Evolutionary conservation across 768 basidiomycete genomes (phyloP).

Genomic region (Naematelia encephala): DNA sequence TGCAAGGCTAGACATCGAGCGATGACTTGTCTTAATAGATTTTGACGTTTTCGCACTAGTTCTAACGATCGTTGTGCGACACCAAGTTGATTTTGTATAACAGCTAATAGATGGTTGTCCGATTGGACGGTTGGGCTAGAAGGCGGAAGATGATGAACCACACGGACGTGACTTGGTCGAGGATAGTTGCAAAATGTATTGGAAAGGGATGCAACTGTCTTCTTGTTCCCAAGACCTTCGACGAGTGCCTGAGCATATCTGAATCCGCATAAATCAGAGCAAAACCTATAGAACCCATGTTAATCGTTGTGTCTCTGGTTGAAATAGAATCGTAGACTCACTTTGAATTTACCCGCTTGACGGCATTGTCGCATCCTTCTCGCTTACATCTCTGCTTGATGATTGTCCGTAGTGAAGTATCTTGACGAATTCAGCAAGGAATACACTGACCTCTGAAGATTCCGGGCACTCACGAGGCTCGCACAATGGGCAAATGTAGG

Average conservation of each 20-base stretch:
- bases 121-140: background rate
- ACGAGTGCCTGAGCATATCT: constrained; percentile 24
- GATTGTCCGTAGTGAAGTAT: constrained; percentile 24
- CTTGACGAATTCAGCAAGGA: constrained; percentile 10
- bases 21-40: constrained; percentile 17
- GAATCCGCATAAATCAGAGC: constrained; percentile 32
- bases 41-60: constrained; percentile 18
- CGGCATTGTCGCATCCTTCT: constrained; percentile 25
- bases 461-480: constrained; percentile 39
- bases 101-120: background rate
- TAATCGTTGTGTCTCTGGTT: background rate
- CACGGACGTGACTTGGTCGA: constrained; percentile 16
- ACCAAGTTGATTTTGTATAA: constrained; percentile 14
- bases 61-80: constrained; percentile 10
- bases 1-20: constrained; percentile 16
- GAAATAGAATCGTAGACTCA: constrained; percentile 10
- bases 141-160: constrained; percentile 12
- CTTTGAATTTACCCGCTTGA: constrained; percentile 27
- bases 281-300: constrained; percentile 22
- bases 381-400: constrained; percentile 28
- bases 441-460: background rate
- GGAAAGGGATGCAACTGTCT: constrained; percentile 24
- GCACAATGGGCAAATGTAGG: constrained; percentile 40
- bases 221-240: constrained; percentile 25
- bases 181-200: constrained; percentile 26